Evolutionary conservation across 805 yeast genomes (phyloP).

Genomic region (Pichia membranifaciens): DNA sequence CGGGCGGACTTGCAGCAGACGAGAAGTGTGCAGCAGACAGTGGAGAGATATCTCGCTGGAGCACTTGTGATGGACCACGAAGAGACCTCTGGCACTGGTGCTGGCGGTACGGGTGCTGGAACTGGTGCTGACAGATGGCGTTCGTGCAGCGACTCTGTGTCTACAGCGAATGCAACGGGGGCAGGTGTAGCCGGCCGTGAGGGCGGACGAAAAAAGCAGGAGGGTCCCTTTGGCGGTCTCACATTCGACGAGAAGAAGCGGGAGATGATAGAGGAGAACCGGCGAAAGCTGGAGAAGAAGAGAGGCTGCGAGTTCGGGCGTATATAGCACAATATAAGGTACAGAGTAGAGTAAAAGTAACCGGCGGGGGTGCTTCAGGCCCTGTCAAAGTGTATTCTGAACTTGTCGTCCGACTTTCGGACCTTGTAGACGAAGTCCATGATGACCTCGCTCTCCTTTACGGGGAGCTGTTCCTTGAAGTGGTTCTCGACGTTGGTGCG

Average conservation of each 20-base stretch:
- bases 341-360: too few relatives aligned
- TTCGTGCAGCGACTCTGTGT: too few relatives aligned
- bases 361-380: too few relatives aligned
- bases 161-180: too few relatives aligned
- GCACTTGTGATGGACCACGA: conserved; percentile 2
- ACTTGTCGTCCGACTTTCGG: conserved; percentile 49
- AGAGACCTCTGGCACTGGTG: background rate
- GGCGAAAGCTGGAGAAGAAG: conserved; percentile 42
- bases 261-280: conserved; percentile 56
- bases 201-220: background rate
- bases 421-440: conserved; percentile 86
- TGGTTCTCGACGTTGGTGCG: conserved; percentile 41
- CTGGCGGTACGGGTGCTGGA: background rate
- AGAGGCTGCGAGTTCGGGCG: conserved; percentile 12
- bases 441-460: conserved; percentile 78
- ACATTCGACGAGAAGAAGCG: conserved; percentile 43
- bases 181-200: too few relatives aligned
- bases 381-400: conserved; percentile 35
- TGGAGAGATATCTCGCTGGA: conserved; percentile 58
- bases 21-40: conserved; percentile 77
- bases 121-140: background rate
- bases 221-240: conserved; percentile 36
- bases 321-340: too few relatives aligned
- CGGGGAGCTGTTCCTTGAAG: conserved; percentile 45
- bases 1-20: conserved; percentile 65